These are phyloP conservation scores for Colletotrichum magnum DNA, from an alignment of 2,329 filamentous ascomycete species.

Conservation along the genomic window DNA sequence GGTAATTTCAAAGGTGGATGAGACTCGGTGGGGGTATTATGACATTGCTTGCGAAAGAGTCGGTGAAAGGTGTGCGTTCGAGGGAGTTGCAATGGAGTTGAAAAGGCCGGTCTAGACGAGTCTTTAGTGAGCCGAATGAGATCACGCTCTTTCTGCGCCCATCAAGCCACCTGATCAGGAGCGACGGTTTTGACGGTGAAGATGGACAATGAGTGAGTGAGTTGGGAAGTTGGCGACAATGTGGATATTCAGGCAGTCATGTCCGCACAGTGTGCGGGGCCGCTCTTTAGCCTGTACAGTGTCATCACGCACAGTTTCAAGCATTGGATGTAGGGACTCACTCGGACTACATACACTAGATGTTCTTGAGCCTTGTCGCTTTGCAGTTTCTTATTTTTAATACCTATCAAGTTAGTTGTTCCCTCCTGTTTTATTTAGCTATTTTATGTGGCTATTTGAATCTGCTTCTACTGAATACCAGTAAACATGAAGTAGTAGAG, in stretches of 20 bases:
- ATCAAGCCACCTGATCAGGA: too few relatives aligned
- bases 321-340: neutral
- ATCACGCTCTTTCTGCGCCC: neutral
- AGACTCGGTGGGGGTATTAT: conserved; percentile 9
- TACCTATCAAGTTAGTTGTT: too few relatives aligned
- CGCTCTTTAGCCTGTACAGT: neutral
- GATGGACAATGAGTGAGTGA: neutral
- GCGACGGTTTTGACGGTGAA: neutral
- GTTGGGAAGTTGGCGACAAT: neutral
- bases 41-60: neutral
- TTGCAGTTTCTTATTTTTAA: too few relatives aligned
- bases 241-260: neutral
- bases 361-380: too few relatives aligned
- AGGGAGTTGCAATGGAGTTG: neutral
- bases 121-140: neutral
- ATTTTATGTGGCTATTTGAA: too few relatives aligned
- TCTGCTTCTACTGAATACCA: too few relatives aligned
- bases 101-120: neutral
- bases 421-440: too few relatives aligned
- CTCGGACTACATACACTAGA: neutral
- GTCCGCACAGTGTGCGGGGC: neutral
- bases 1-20: neutral
- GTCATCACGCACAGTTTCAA: neutral
- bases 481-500: too few relatives aligned
- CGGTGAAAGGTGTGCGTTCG: neutral